phyloP scores from a whole-genome alignment of 1,139 yeast genomes.

The Meyerozyma guilliermondii region DNA sequence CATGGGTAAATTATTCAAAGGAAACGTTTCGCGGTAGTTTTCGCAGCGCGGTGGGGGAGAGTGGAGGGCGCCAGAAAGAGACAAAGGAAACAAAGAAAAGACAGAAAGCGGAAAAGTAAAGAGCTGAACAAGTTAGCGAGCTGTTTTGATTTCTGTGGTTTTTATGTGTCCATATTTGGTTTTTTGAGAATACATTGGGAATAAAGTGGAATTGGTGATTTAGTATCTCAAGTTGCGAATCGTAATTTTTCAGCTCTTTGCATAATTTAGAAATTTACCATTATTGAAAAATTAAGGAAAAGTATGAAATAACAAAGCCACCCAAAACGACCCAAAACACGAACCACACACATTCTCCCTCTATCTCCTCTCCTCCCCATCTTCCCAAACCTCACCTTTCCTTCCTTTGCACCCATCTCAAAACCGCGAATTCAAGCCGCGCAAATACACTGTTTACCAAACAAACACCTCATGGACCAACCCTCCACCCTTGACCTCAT shows the following conservation, averaged over 20 bases:
- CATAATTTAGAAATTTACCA: too few species aligned
- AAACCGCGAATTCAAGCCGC: background rate
- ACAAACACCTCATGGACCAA: background rate
- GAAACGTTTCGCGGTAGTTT: background rate
- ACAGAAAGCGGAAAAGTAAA: background rate
- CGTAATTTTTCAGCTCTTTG: too few species aligned
- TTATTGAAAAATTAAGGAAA: too few species aligned
- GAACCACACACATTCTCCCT: too few species aligned
- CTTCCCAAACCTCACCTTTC: background rate
- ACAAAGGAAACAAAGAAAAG: background rate
- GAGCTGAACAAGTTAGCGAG: too few species aligned
- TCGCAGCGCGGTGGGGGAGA: background rate
- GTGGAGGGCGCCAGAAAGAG: background rate
- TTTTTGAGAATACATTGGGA: too few species aligned
- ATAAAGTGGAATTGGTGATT: too few species aligned
- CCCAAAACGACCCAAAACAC: too few species aligned
- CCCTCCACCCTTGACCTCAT: constrained; percentile 19
- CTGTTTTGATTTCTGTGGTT: too few species aligned
- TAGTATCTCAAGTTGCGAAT: too few species aligned
- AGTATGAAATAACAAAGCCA: too few species aligned
- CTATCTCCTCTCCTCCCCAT: background rate
- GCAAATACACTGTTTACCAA: constrained; percentile 1
- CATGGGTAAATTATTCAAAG: background rate
- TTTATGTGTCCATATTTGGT: too few species aligned
- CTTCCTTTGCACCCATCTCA: background rate